phyloP scores from a whole-genome alignment of 2,329 filamentous ascomycete genomes.

The Xenosphaeropsis pyriputrescens region DNA sequence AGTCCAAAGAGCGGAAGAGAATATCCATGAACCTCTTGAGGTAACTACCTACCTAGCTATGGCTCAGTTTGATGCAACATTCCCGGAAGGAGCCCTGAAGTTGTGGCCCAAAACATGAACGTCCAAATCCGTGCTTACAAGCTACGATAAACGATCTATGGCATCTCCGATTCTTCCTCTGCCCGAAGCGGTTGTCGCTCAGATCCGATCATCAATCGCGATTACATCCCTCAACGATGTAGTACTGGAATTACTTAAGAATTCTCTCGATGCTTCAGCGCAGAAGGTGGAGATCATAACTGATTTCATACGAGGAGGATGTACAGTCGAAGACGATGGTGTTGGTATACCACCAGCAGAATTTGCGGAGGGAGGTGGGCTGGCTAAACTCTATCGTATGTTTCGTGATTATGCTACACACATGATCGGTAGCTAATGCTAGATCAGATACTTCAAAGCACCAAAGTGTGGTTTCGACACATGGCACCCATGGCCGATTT shows the following conservation, averaged over 20 bases:
- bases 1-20: too few species aligned
- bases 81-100: too few species aligned
- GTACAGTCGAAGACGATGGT: constrained; percentile 75
- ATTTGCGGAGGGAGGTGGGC: constrained; percentile 53
- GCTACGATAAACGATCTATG: too few species aligned
- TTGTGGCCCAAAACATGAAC: too few species aligned
- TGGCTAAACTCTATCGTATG: constrained; percentile 62
- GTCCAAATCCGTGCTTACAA: too few species aligned
- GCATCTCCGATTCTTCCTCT: constrained; percentile 48
- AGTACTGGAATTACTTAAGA: constrained; percentile 59
- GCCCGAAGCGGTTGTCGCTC: constrained; percentile 54
- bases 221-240: constrained; percentile 64
- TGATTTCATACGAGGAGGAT: constrained; percentile 63
- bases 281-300: constrained; percentile 53
- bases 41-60: too few species aligned
- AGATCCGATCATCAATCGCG: constrained; percentile 73
- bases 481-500: constrained; percentile 63
- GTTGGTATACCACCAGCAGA: constrained; percentile 59
- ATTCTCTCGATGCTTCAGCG: constrained; percentile 70
- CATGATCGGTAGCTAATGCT: constrained; percentile 4
- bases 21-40: too few species aligned
- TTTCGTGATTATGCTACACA: constrained; percentile 5
- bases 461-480: constrained; percentile 25
- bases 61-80: too few species aligned
- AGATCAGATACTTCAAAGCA: constrained; percentile 68